Evolutionary conservation across 768 basidiomycete species (phyloP).

Genomic region (Xerocomellus amylosporus): DNA sequence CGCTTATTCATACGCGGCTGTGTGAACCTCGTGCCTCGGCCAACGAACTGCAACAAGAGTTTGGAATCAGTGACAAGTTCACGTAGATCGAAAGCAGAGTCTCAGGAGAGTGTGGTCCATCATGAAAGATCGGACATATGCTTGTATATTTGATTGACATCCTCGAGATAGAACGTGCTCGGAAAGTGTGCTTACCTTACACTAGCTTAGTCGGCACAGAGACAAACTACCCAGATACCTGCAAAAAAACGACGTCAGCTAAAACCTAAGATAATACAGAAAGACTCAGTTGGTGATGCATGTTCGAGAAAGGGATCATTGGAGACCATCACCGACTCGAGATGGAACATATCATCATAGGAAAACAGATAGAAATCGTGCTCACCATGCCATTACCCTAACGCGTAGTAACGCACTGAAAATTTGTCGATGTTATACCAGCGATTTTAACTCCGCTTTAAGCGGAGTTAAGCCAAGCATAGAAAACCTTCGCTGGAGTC

Average conservation of each 20-base stretch:
- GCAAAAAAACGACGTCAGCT: not conserved
- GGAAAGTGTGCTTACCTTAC: constrained; percentile 6
- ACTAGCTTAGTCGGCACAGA: not conserved
- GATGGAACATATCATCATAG: constrained; percentile 69
- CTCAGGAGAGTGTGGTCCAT: constrained; percentile 57
- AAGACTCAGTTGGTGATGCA: constrained; percentile 60
- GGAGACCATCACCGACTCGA: constrained; percentile 67
- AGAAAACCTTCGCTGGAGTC: not conserved
- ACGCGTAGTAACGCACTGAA: not conserved
- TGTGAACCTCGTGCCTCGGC: too few species aligned
- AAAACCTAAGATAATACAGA: constrained; percentile 19
- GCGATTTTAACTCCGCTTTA: constrained; percentile 13
- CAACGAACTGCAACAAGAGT: not conserved
- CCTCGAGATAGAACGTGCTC: constrained; percentile 30
- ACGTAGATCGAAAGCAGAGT: not conserved
- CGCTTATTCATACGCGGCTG: too few species aligned
- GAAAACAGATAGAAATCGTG: constrained; percentile 16
- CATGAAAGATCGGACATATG: constrained; percentile 70
- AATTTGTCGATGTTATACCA: not conserved
- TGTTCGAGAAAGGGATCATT: constrained; percentile 76
- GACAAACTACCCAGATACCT: not conserved
- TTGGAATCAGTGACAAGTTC: constrained; percentile 4
- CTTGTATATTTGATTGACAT: constrained; percentile 60
- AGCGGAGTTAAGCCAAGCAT: constrained; percentile 32
- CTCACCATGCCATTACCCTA: constrained; percentile 33